Conservation (phyloP, 768 basidiomycete species). For the Mycena maculata region DNA sequence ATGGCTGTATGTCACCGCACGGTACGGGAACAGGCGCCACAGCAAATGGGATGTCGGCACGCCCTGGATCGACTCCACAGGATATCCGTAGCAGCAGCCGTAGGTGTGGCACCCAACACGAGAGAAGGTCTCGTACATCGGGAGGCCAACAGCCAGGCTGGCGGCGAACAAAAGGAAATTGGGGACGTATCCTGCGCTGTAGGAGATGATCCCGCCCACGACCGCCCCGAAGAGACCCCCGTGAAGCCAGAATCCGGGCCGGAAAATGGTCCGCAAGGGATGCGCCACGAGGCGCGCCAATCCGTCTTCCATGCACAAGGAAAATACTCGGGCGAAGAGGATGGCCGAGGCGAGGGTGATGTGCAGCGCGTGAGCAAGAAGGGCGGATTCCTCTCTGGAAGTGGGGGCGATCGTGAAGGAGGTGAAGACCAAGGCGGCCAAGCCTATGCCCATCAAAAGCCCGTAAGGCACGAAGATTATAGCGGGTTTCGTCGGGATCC, state of each 20-base stretch:
- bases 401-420: constrained; percentile 29
- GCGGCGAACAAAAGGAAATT: constrained; percentile 25
- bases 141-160: constrained; percentile 34
- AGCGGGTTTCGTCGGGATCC: constrained; percentile 19
- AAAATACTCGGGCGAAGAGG: constrained; percentile 32
- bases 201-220: constrained; percentile 20
- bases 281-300: constrained; percentile 16
- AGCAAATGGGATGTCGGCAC: constrained; percentile 2
- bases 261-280: constrained; percentile 32
- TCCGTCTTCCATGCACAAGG: constrained; percentile 35
- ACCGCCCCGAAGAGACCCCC: constrained; percentile 33
- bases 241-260: constrained; percentile 38
- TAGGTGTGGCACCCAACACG: constrained; percentile 37
- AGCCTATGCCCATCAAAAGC: constrained; percentile 31
- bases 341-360: constrained; percentile 31
- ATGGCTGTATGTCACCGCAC: constrained; percentile 29
- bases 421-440: constrained; percentile 32
- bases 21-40: constrained; percentile 23
- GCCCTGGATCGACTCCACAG: constrained; percentile 19
- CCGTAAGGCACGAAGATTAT: constrained; percentile 36
- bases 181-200: constrained; percentile 15
- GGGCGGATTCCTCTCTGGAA: constrained; percentile 8
- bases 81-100: constrained; percentile 36
- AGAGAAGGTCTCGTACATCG: constrained; percentile 36
- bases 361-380: constrained; percentile 21